Base-by-base conservation (phyloP, 2,329 filamentous ascomycete species). In the Alternaria novae-zelandiae region DNA sequence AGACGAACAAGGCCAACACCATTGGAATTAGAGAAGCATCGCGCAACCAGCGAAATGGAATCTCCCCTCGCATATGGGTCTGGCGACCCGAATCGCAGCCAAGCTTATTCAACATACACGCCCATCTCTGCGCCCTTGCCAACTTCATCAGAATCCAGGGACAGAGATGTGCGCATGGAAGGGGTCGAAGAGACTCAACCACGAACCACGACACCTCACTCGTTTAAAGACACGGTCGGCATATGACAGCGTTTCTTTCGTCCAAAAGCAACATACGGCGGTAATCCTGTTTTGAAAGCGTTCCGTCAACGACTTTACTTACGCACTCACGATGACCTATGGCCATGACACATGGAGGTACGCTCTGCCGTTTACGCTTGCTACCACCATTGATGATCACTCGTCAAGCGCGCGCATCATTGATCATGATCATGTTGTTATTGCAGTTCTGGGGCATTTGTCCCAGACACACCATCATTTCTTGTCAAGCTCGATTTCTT, bases 181-280 rank as follows among this genome's bases (percentile, higher is more conserved):
- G 76, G 77, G 68, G 71, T 78, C 20, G 77, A 79, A 70, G 78
- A 80, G 66, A 70, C 74, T 57, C 77, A 78, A 51, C 74, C 73
- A 68, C 78, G 77, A 63, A 80, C 76, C 30, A 78, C 77, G 55
- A 81, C 79, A 72, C 78, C 79, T 74, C 79, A 77, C 66, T 81
- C 79, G 69, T 81, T 81, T 73, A 81, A 81, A 78, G 78, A 81
- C 66, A 81, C 79, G 54, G 79, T 81, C 73, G 79, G 79, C 76
- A 81, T 81, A 69, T 80, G 73, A 79, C 67, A 72, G 69, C 73
- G 69, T 79, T 79, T 72, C 72, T 70, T 78, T 74, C 71, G 73
- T 76, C 70, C 70, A 79, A 78, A 78, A 79, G 75, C 71, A 76
- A 71, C 70, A 75, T 55, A 63, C 68, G 77, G 78, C 69, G 77